Conservation (phyloP, 1,284 basidiomycete genomes). For the Cystobasidiaceae sp. region DNA sequence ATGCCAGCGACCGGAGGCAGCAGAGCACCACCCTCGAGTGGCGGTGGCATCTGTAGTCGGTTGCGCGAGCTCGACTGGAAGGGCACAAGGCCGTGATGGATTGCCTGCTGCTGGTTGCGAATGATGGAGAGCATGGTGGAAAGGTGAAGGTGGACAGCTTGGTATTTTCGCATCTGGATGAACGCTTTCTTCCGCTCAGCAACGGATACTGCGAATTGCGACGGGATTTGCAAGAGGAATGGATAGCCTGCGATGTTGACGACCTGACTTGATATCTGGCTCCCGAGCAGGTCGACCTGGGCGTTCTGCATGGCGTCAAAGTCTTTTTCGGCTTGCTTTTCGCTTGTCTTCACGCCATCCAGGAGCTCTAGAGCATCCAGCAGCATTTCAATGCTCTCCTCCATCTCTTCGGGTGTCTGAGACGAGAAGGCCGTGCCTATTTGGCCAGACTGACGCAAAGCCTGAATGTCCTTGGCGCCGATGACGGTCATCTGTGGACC, state of each 20-base stretch:
- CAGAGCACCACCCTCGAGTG: not conserved
- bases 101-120: not conserved
- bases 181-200: slow-evolving; percentile 1
- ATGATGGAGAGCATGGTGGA: slow-evolving; percentile 10
- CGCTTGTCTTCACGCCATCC: not conserved
- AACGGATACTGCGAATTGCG: not conserved
- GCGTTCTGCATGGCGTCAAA: slow-evolving; percentile 3
- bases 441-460: not conserved
- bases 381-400: slow-evolving; percentile 6
- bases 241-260: slow-evolving; percentile 25
- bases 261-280: slow-evolving; percentile 6
- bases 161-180: slow-evolving; percentile 4
- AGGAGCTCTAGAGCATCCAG: slow-evolving; percentile 5
- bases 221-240: slow-evolving; percentile 22
- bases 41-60: not conserved
- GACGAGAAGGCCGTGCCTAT: slow-evolving; percentile 13
- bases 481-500: slow-evolving; percentile 20
- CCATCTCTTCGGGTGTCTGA: not conserved
- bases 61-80: no score
- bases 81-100: not conserved
- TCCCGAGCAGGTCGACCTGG: slow-evolving; percentile 4
- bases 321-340: not conserved
- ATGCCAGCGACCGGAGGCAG: not conserved
- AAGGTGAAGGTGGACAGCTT: not conserved
- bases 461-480: not conserved